A percentile compares a stretch with the other conserved stretches of the same genome.
phyloP scores from a whole-genome alignment of 352 stramenopile genomes.

The Globisporangium takayamanum region DNA sequence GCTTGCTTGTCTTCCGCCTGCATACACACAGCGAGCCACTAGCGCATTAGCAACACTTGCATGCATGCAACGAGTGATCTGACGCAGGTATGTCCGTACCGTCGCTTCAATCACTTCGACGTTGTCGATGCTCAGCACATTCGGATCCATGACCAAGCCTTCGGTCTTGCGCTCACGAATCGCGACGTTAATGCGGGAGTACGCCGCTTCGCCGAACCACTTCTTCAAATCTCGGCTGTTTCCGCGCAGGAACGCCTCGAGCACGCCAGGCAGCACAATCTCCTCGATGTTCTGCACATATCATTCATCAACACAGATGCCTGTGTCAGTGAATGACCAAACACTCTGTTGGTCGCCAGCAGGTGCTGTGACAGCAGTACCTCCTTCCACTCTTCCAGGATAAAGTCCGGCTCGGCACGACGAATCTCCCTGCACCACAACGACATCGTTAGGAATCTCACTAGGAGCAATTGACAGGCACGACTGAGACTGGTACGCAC shows the following conservation, averaged over 20 bases:
- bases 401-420: slow-evolving; percentile 95
- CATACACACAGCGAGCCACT: background rate
- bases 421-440: slow-evolving; percentile 78
- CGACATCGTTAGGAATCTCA: background rate
- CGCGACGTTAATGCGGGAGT: slow-evolving; percentile 92
- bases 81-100: slow-evolving; percentile 24
- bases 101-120: slow-evolving; percentile 94
- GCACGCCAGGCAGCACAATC: slow-evolving; percentile 91
- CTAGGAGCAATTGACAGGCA: no score
- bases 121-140: slow-evolving; percentile 96
- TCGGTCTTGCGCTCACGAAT: slow-evolving; percentile 94
- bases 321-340: background rate
- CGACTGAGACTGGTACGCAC: slow-evolving; percentile 14
- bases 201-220: slow-evolving; percentile 94
- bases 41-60: background rate
- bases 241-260: slow-evolving; percentile 93
- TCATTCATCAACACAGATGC: no score
- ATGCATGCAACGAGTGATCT: background rate
- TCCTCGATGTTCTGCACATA: slow-evolving; percentile 82
- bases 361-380: slow-evolving; percentile 15
- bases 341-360: background rate
- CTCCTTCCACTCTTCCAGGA: slow-evolving; percentile 94
- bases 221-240: slow-evolving; percentile 95
- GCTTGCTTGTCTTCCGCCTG: slow-evolving; percentile 87
- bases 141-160: slow-evolving; percentile 89